phyloP scores from a whole-genome alignment of 2,329 filamentous ascomycete species.

The Helicocarpus griseus region DNA sequence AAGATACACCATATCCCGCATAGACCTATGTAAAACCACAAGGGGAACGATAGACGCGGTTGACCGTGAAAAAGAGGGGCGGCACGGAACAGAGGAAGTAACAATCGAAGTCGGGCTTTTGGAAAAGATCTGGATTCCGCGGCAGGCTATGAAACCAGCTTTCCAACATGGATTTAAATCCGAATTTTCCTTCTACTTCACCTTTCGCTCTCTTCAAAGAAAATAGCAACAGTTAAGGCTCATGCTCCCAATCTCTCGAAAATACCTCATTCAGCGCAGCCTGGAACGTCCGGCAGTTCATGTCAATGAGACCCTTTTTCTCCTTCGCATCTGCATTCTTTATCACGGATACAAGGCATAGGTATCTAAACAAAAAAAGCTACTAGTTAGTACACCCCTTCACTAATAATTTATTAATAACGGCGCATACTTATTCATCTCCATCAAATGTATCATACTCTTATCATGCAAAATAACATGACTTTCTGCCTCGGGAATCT shows the following conservation, averaged over 20 bases:
- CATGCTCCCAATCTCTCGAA: slow-evolving; percentile 37
- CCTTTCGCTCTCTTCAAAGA: neutral
- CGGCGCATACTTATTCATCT: slow-evolving; percentile 60
- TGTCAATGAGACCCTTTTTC: slow-evolving; percentile 56
- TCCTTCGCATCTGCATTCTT: slow-evolving; percentile 55
- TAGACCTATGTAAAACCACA: too few relatives aligned
- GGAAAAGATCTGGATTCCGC: too few relatives aligned
- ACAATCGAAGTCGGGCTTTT: too few relatives aligned
- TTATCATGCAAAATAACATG: slow-evolving; percentile 53
- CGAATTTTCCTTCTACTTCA: neutral
- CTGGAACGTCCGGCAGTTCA: slow-evolving; percentile 56
- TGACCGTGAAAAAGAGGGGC: too few relatives aligned
- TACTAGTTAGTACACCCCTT: slow-evolving; percentile 2
- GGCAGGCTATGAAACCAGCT: too few relatives aligned
- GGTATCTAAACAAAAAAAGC: slow-evolving; percentile 38
- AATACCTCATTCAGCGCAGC: slow-evolving; percentile 55
- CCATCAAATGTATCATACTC: slow-evolving; percentile 54
- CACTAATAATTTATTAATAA: neutral
- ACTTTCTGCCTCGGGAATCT: slow-evolving; percentile 50
- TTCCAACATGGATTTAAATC: too few relatives aligned
- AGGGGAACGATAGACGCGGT: too few relatives aligned
- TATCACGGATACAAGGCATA: slow-evolving; percentile 56
- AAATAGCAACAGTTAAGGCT: neutral
- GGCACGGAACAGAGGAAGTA: too few relatives aligned
- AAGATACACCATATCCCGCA: too few relatives aligned